These are phyloP conservation scores for Suillus discolor DNA, from an alignment of 768 basidiomycete species.

Conservation along the genomic window DNA sequence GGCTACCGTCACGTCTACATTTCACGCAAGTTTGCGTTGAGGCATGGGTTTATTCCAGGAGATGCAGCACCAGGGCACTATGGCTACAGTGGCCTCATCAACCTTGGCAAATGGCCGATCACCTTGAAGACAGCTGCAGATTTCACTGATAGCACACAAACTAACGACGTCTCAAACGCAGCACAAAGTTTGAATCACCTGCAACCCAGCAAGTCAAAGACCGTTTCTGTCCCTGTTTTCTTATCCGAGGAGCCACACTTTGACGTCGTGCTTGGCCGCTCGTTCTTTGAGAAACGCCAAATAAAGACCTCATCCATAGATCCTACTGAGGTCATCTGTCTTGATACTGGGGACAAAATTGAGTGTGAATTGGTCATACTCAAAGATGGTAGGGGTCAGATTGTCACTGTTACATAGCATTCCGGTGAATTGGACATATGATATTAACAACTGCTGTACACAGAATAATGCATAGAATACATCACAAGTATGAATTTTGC, in stretches of 20 bases:
- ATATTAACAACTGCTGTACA: background rate
- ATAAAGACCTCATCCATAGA: constrained; percentile 83
- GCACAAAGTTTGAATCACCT: background rate
- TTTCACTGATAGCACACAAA: background rate
- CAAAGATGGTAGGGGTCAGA: constrained; percentile 88
- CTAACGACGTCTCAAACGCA: background rate
- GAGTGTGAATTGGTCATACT: constrained; percentile 91
- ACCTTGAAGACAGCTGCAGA: constrained; percentile 48
- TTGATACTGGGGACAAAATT: constrained; percentile 91
- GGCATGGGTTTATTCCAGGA: constrained; percentile 83
- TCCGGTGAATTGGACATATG: background rate
- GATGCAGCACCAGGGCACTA: constrained; percentile 90
- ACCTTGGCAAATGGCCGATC: constrained; percentile 87
- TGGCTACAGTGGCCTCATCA: constrained; percentile 90
- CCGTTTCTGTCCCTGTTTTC: constrained; percentile 65
- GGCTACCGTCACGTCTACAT: constrained; percentile 96
- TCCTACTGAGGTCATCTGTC: constrained; percentile 86
- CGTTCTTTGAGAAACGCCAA: constrained; percentile 81
- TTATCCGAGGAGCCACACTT: constrained; percentile 95
- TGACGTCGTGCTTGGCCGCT: constrained; percentile 90
- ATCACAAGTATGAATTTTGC: background rate
- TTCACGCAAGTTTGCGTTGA: constrained; percentile 88
- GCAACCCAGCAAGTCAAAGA: constrained; percentile 34
- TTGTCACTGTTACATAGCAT: constrained; percentile 80
- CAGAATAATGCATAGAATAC: background rate